Conservation (phyloP, 257 asterid species). For the Echites panduratus region DNA sequence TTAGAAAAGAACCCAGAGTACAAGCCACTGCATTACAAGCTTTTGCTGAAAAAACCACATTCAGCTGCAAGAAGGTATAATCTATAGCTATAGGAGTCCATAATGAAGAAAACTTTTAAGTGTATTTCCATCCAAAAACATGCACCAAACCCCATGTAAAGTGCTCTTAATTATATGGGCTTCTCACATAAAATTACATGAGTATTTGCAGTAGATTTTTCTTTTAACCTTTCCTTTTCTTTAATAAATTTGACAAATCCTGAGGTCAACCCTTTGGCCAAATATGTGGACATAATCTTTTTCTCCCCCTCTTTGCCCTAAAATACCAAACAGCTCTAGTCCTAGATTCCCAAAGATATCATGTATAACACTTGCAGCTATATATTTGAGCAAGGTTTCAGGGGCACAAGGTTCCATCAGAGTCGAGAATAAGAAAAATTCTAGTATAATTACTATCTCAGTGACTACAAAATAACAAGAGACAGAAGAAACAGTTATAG, state of each 20-base stretch:
- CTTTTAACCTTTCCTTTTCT: not conserved
- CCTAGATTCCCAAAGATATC: not conserved
- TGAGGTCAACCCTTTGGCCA: not conserved
- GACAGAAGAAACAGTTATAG: not conserved
- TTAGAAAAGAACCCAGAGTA: conserved; percentile 1
- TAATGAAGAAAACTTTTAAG: not conserved
- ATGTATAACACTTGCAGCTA: not conserved
- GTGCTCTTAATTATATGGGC: not conserved
- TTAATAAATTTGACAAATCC: not conserved
- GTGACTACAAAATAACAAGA: not conserved
- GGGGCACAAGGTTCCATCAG: not conserved
- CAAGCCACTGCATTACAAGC: not conserved
- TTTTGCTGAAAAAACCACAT: not conserved
- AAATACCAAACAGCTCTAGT: not conserved
- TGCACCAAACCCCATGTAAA: not conserved
- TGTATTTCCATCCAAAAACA: not conserved
- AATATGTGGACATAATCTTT: not conserved
- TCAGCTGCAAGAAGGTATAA: not conserved
- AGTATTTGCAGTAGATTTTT: not conserved
- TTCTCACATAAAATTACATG: not conserved
- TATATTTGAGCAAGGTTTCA: not conserved
- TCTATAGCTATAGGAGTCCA: not conserved
- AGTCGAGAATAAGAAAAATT: not conserved
- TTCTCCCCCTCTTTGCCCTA: not conserved
- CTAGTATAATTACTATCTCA: not conserved